phyloP scores from a whole-genome alignment of 495 filamentous ascomycete genomes.

The Rusavskia elegans region DNA sequence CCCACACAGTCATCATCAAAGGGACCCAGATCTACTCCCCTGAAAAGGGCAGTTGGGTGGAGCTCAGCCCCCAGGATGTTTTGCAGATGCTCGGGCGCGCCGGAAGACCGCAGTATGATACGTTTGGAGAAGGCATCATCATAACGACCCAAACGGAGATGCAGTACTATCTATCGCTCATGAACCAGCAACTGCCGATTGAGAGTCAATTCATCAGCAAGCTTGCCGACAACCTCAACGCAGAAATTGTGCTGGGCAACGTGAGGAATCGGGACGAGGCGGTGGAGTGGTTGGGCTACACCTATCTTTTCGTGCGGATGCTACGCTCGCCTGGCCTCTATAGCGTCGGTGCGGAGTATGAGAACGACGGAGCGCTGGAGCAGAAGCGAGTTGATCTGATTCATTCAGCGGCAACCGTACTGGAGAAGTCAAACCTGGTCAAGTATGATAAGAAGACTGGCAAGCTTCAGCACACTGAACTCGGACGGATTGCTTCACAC shows the following conservation, averaged over 20 bases:
- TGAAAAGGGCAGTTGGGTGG: constrained; percentile 97
- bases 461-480: constrained; percentile 77
- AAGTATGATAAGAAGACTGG: constrained; percentile 95
- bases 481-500: constrained; percentile 88
- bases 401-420: constrained; percentile 76
- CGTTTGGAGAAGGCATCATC: constrained; percentile 95
- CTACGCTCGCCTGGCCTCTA: constrained; percentile 89
- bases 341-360: constrained; percentile 89
- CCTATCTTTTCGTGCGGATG: constrained; percentile 97
- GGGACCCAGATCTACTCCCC: constrained; percentile 96
- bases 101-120: constrained; percentile 91
- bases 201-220: constrained; percentile 92
- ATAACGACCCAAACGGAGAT: constrained; percentile 91
- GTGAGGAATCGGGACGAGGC: constrained; percentile 86
- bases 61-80: constrained; percentile 92
- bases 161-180: constrained; percentile 87
- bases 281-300: constrained; percentile 97
- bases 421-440: constrained; percentile 75
- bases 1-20: constrained; percentile 94
- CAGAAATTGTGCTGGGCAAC: constrained; percentile 90
- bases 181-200: constrained; percentile 96
- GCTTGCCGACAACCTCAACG: constrained; percentile 91
- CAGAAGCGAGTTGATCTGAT: constrained; percentile 94
- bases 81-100: constrained; percentile 98
- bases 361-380: constrained; percentile 77